Base-by-base conservation (phyloP, 2,329 filamentous ascomycete genomes). In the Microcyclosporella mali region DNA sequence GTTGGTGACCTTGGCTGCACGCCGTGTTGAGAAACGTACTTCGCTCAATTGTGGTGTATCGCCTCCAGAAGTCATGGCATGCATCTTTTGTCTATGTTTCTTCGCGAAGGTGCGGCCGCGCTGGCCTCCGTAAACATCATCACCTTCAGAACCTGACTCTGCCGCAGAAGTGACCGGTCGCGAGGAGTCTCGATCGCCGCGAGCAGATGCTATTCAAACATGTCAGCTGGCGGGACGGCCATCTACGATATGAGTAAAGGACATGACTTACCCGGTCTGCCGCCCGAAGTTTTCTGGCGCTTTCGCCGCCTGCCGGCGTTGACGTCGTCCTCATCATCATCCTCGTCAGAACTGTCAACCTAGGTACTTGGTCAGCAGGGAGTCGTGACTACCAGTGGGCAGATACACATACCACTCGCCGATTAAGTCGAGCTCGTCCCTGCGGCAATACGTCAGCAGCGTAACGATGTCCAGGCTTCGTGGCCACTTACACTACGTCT, bases 11-110 rank as follows among this genome's bases (percentile, higher is more conserved):
- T 87, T 87, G 11, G 85, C 85, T 41, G 88, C 86, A 50, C 87
- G 84, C 47, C 90, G 78, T 41, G 84, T 92, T 6, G 89, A 95
- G 78, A 94, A 95, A 52, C 90, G 84, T 60, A 95, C 86, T 68
- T 95, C 89, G 44, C 79, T 78, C 56, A 83, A 78, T 4, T 81
- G 73, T 6, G 84, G 75, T 31, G 79, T 75, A 10, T 80, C 77
- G 56, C 64, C 59, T 29, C 82, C 75, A 37, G 72, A 78, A 17
- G 81, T 75, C 14, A 51, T 47, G 46, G 73, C 69, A 61, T 88
- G 77, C 45, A 82, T 73, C 60, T 85, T 79, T 47, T 83, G 81
- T 48, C 74, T 73, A 56, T 87, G 85, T 63, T 87, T 89, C 68
- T 89, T 92, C 51, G 77, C 81, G 28, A 68, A 68, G 36, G 73